Conservation (phyloP, 768 basidiomycete species). For the Leucocoprinus birnbaumii region DNA sequence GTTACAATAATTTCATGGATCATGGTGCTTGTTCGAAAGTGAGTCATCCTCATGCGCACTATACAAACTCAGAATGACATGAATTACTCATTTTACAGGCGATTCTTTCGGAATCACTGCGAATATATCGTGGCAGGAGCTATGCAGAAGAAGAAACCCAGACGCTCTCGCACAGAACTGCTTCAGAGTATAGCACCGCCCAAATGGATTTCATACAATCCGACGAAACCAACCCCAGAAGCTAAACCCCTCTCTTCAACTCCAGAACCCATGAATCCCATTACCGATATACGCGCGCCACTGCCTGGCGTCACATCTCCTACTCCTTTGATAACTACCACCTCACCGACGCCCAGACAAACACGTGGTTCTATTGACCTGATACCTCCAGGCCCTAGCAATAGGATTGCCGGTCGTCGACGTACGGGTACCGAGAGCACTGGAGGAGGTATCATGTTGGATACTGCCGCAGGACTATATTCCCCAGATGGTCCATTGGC, state of each 20-base stretch:
- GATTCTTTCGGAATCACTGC: conserved; percentile 33
- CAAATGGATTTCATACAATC: neutral
- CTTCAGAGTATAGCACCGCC: conserved; percentile 34
- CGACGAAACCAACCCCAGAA: neutral
- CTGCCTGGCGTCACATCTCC: neutral
- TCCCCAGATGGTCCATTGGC: neutral
- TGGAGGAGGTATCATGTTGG: neutral
- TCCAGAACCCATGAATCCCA: neutral
- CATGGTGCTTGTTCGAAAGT: conserved; percentile 66
- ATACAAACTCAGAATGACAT: neutral
- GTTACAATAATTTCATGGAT: conserved; percentile 57
- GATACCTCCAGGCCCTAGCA: no score
- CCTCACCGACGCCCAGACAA: conserved; percentile 20
- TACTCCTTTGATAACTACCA: conserved; percentile 1
- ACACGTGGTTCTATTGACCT: conserved; percentile 8
- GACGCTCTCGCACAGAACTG: conserved; percentile 25
- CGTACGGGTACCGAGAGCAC: neutral
- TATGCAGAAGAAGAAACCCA: conserved; percentile 12
- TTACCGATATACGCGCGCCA: neutral
- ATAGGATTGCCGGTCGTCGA: no score
- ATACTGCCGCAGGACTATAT: neutral
- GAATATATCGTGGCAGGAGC: conserved; percentile 30
- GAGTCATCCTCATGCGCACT: conserved; percentile 9
- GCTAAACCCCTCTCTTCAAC: neutral
- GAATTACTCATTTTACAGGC: conserved; percentile 22